Base-by-base conservation (phyloP, 2,329 filamentous ascomycete genomes). In the Verticillium dahliae region DNA sequence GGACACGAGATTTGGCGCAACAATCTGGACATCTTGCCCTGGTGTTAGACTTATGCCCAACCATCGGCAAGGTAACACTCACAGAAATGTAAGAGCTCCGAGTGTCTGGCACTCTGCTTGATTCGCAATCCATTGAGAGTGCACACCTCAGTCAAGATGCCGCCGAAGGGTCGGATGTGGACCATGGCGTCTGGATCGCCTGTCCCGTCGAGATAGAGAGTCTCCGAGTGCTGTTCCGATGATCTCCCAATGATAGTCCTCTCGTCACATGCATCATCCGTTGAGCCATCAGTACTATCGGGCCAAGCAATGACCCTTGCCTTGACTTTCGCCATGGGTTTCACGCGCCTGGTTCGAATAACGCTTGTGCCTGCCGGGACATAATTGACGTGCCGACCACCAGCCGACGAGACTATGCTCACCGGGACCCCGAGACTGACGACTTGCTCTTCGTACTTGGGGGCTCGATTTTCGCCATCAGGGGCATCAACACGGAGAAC, bases 51-150 rank as follows among this genome's bases (percentile, higher is more conserved):
- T 38, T 18, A 5, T 33, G n/a, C 14, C 6, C 22, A 6, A 18
- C n/a, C 15, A 14, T 15, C 1, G 39, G 14, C 6, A 6, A 9
- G 11, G 38, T 56, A 6, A 0, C 1, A 64, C 69, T 62, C 60
- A 71, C 70, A 71, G 50, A 71, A 69, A 34, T 69, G 65, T 13
- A 72, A 63, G 27, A 72, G 62, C 59, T 71, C 66, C 4, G 65
- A 62, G 50, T 71, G 69, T 3, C 66, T 62, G 15, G 60, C 61
- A 1, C 67, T 65, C 10, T 65, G 18, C 6, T 67, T 67, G 37
- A 71, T 66, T 15, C 67, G 67, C 55, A 72, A 62, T 3, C 62
- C 63, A 72, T 62, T 79, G 79, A 73, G 77, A 77, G 70, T 80
- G 74, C 60, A 67, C 61, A 45, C 62, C 64, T 69, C 62, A 1